Evolutionary conservation across 129 eudicot species (phyloP), one percentile per base, ranked within the genome.

Genomic region (Rutidosis leptorrhynchoides): DNA sequence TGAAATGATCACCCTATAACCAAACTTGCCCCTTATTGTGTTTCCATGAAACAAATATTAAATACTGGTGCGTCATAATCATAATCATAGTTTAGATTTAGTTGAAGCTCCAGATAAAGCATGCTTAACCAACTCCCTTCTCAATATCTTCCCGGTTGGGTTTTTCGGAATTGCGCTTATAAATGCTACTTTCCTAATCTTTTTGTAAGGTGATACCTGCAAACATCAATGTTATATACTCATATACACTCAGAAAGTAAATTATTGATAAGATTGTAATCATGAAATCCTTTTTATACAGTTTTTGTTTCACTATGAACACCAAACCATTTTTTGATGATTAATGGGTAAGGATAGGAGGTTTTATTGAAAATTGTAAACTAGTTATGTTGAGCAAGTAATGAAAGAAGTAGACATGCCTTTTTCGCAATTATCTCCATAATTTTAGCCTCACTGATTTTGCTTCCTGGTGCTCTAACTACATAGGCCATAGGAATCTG

Each of bases 171-270:
- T 88, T 2, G 87, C 58, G 42, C 70, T 78, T 37, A 92, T 74
- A 58, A 92, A 88, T 49, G 95, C 84, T 58, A 92, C 79, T 33
- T 85, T 95, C 6, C 96, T 76, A 12, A 92, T 83, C 89, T 83
- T 92, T 81, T 92, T 92, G 74, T 92, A 92, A 3, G 98, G 96
- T 9, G 95, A 82, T 57, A 92, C 98, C 98, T 92, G 84, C 71
- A 66, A 55, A 9, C 28, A 62, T 30, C 22, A 72, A 51, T 56
- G 24, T n/a, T 52, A 66, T 7, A 28, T 58, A 23, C 33, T n/a
- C 57, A 66, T 7, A 28, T 58, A 23, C 33, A 6, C 48, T 24
- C 19, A 25, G 29, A 32, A 4, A 8, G 32, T 33, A 58, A 14
- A 74, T 28, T 33, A 53, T 46, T 46, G 53, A 46, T 46, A 16